Conservation (phyloP, 768 basidiomycete genomes). For the Rhizopogon rudus region DNA sequence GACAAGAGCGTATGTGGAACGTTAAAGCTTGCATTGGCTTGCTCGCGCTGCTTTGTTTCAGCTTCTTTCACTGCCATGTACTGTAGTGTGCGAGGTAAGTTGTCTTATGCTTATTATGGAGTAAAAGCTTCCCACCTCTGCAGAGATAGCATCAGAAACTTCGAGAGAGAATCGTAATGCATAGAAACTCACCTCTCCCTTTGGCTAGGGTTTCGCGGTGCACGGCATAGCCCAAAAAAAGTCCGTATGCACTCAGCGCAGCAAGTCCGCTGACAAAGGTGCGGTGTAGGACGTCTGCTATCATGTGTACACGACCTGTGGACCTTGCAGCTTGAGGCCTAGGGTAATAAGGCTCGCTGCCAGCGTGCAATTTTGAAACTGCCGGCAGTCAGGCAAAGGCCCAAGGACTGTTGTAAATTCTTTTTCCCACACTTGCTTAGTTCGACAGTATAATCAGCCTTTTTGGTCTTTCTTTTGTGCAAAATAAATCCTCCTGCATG, state of each 20-base stretch:
- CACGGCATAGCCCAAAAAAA: slow-evolving; percentile 28
- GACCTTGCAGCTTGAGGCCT: neutral
- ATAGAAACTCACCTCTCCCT: slow-evolving; percentile 22
- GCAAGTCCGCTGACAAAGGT: slow-evolving; percentile 26
- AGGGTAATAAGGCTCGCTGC: neutral
- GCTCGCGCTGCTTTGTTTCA: slow-evolving; percentile 14
- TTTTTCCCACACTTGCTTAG: too few relatives aligned
- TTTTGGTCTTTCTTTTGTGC: too few relatives aligned
- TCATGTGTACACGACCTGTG: slow-evolving; percentile 14
- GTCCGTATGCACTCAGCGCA: slow-evolving; percentile 22
- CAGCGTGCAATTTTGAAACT: neutral
- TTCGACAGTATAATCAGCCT: too few relatives aligned
- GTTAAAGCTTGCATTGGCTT: slow-evolving; percentile 8
- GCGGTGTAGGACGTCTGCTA: slow-evolving; percentile 25
- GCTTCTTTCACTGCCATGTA: slow-evolving; percentile 17
- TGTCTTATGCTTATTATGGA: neutral
- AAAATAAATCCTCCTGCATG: too few relatives aligned
- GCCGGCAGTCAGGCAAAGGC: neutral
- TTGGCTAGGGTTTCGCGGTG: slow-evolving; percentile 26
- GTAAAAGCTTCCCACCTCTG: neutral
- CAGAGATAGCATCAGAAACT: neutral
- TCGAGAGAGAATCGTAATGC: neutral
- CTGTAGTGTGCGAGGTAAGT: slow-evolving; percentile 5
- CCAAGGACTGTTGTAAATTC: too few relatives aligned
- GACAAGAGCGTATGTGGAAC: neutral